Evolutionary conservation across 140 eudicot species (phyloP).

Genomic region (Flaveria floridana): DNA sequence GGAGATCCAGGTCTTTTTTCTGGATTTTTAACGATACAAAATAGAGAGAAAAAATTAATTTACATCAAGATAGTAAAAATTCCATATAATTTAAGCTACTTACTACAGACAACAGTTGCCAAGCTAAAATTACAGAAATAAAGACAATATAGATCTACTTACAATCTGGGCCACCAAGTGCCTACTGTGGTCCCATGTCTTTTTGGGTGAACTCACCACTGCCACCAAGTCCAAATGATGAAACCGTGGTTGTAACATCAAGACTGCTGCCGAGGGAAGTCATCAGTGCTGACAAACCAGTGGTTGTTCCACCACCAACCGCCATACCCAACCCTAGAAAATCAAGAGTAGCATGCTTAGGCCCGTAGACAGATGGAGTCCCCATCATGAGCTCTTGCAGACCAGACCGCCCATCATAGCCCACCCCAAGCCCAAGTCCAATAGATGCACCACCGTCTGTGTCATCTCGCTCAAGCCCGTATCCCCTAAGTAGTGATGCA

Average conservation of each 20-base stretch:
- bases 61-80: constrained; percentile 34
- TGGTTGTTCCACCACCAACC: constrained; percentile 76
- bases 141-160: constrained; percentile 20
- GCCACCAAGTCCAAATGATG: constrained; percentile 45
- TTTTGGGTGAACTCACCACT: constrained; percentile 54
- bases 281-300: constrained; percentile 74
- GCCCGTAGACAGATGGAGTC: constrained; percentile 76
- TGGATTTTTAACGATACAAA: constrained; percentile 40
- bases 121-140: constrained; percentile 18
- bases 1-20: constrained; percentile 34
- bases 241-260: constrained; percentile 53
- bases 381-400: constrained; percentile 90
- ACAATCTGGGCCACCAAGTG: constrained; percentile 15
- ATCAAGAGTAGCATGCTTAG: constrained; percentile 92
- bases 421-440: constrained; percentile 76
- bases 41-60: constrained; percentile 28
- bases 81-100: constrained; percentile 32
- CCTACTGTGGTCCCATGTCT: constrained; percentile 49
- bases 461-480: constrained; percentile 56
- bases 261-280: constrained; percentile 69
- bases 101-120: constrained; percentile 37
- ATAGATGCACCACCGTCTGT: constrained; percentile 53
- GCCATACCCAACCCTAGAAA: constrained; percentile 98
- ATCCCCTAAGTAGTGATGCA: constrained; percentile 76
- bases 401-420: constrained; percentile 72